Conservation (phyloP, 192 early-diverging fungal species). For the Coemansia sp. region DNA sequence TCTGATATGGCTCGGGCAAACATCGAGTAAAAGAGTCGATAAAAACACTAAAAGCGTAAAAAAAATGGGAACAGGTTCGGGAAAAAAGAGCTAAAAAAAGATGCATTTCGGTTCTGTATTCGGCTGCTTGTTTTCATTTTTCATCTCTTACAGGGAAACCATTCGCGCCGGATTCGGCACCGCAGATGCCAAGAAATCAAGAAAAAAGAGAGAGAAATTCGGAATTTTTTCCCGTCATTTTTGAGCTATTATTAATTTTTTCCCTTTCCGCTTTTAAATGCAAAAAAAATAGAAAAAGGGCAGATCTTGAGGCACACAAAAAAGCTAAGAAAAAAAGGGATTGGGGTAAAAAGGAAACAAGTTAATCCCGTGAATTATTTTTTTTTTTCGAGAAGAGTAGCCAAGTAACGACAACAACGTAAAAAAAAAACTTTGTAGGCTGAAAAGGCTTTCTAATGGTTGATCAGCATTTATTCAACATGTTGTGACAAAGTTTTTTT, state of each 20-base stretch:
- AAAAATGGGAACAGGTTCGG: not conserved
- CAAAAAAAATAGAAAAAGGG: not conserved
- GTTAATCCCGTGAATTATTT: conserved; percentile 4
- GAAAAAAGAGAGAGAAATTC: not conserved
- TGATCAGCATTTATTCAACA: no score
- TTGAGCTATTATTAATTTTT: not conserved
- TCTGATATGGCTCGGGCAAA: not conserved
- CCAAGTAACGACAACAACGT: not conserved
- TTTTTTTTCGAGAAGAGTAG: not conserved
- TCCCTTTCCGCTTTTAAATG: conserved; percentile 3
- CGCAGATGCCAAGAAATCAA: not conserved
- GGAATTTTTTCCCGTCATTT: not conserved
- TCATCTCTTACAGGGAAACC: not conserved
- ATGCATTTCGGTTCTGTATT: not conserved
- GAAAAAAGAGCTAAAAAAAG: not conserved
- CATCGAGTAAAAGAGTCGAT: not conserved
- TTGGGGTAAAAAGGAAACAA: not conserved
- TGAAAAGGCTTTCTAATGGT: not conserved
- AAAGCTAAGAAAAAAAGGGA: not conserved
- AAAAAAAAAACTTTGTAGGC: not conserved
- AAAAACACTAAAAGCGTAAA: not conserved
- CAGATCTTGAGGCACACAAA: not conserved
- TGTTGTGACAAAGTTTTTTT: not conserved
- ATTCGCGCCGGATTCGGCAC: not conserved
- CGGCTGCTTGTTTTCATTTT: not conserved